Conservation (phyloP, 2,329 filamentous ascomycete species). For the Teratosphaeria nubilosa region DNA sequence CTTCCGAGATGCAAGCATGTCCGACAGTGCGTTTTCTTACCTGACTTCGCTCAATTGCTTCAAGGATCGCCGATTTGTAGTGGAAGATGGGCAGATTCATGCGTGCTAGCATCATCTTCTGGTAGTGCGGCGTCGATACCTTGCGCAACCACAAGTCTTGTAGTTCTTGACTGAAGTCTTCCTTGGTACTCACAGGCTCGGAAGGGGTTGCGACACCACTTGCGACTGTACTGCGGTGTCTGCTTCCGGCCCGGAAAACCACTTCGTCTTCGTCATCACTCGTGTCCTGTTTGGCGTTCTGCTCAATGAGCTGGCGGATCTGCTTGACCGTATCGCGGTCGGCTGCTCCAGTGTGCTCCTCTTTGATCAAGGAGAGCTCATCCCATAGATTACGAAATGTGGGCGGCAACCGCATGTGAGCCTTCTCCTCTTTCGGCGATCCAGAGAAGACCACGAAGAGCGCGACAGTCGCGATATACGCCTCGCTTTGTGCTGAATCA, state of each 20-base stretch:
- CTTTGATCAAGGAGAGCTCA: slow-evolving; percentile 63
- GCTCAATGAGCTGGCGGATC: slow-evolving; percentile 58
- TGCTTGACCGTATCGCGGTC: slow-evolving; percentile 61
- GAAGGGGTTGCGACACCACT: slow-evolving; percentile 25
- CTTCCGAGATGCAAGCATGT: not conserved
- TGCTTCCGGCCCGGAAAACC: slow-evolving; percentile 66
- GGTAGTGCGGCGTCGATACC: slow-evolving; percentile 47
- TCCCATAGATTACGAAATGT: slow-evolving; percentile 79
- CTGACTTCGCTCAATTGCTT: slow-evolving; percentile 67
- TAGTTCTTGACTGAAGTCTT: slow-evolving; percentile 29
- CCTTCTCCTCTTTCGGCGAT: slow-evolving; percentile 77
- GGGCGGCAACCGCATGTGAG: slow-evolving; percentile 64
- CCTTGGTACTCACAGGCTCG: slow-evolving; percentile 9
- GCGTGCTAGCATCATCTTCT: slow-evolving; percentile 67
- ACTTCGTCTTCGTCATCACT: slow-evolving; percentile 42
- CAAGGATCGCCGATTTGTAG: slow-evolving; percentile 68
- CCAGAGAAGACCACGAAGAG: slow-evolving; percentile 71
- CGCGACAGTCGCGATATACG: slow-evolving; percentile 70
- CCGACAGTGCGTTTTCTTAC: slow-evolving; percentile 51
- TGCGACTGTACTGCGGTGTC: slow-evolving; percentile 30
- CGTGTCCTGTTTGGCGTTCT: slow-evolving; percentile 51
- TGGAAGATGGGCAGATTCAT: slow-evolving; percentile 82
- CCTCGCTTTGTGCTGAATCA: slow-evolving; percentile 71
- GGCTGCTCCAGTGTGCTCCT: slow-evolving; percentile 55
- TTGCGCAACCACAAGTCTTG: slow-evolving; percentile 44